Base-by-base conservation (phyloP, 768 basidiomycete genomes). In the Calvatia gigantea region DNA sequence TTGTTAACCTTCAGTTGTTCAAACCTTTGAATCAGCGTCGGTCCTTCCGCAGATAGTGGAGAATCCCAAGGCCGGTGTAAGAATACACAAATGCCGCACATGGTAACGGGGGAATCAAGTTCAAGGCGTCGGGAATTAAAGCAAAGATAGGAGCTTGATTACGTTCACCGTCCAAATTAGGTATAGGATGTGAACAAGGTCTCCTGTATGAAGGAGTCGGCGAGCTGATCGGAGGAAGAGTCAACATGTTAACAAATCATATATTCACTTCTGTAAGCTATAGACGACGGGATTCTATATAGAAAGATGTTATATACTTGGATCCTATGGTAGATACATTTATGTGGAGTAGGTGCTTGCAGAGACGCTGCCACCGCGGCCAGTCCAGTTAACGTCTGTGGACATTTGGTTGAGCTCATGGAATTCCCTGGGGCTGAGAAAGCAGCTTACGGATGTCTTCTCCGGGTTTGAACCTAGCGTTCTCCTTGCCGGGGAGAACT, bases 301-400 rank as follows among this genome's bases (percentile, higher is more conserved):
- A 57, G 17, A 3, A 25, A 33, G 37, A 35, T n/a, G 19, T 33
- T 46, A 46, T 29, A 37, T 28, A 31, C 27, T 32, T 47, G 21
- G 29, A 49, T 31, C 37, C 28, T 12, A 19, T 48, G 47, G 51
- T 23, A 54, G 12, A 43, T 54, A 61, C 53, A 61, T 43, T 67
- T 72, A 82, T 62, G 81, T 76, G 67, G 74, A 78, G 82, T 98
- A 98, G 49, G 88, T 85, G 59, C 84, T 87, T 35, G 94, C 89
- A 52, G 96, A 93, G 54, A 96, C 94, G 62, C 87, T 93, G 61
- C 96, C 96, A 48, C 96, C 96, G 62, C 93, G 92, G 43, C 96
- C 96, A 63, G 95, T 98, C 96, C 96, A 98, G 81, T 97, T 98
- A 76, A 96, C 80, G 76, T 99, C 96, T 90, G 57, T 11, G 32